Evolutionary conservation across 2,329 filamentous ascomycete species (phyloP).

Genomic region (Aspergillus sp.): DNA sequence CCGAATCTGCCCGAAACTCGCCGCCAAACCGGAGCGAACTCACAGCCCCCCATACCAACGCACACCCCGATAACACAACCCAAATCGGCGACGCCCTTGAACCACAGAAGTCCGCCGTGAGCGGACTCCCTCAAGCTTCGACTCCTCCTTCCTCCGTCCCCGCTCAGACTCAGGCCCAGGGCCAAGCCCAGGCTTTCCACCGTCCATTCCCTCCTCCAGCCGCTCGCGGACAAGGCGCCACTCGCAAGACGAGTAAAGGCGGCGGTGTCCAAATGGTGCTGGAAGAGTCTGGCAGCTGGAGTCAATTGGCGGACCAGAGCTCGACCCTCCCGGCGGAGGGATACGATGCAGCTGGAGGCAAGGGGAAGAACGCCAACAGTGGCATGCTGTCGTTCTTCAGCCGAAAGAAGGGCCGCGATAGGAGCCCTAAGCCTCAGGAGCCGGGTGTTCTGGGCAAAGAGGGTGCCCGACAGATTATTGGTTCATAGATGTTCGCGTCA

Average conservation of each 20-base stretch:
- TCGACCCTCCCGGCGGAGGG: constrained; percentile 65
- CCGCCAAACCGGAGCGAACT: constrained; percentile 25
- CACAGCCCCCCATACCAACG: constrained; percentile 19
- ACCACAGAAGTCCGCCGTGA: constrained; percentile 15
- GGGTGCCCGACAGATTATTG: constrained; percentile 76
- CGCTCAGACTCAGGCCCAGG: neutral
- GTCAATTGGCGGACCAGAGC: constrained; percentile 78
- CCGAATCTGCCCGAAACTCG: constrained; percentile 25
- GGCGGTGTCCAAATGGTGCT: constrained; percentile 88
- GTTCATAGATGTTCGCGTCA: constrained; percentile 35
- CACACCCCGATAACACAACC: constrained; percentile 21
- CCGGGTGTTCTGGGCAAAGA: constrained; percentile 91
- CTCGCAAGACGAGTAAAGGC: constrained; percentile 66
- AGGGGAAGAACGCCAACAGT: constrained; percentile 47
- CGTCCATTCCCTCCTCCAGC: constrained; percentile 30
- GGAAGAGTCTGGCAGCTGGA: constrained; percentile 85
- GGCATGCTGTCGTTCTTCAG: constrained; percentile 87
- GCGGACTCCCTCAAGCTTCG: constrained; percentile 23
- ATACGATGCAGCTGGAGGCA: constrained; percentile 30
- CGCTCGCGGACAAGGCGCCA: constrained; percentile 51
- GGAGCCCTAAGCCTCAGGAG: constrained; percentile 91
- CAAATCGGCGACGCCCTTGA: constrained; percentile 23
- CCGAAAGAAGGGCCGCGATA: constrained; percentile 80
- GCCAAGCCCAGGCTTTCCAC: constrained; percentile 25
- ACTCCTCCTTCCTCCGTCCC: constrained; percentile 23